Percentiles rank a stretch among this genome's conserved stretches.
Conservation (phyloP, 2,329 filamentous ascomycete species). For the Aspergillus eucalypticola region DNA sequence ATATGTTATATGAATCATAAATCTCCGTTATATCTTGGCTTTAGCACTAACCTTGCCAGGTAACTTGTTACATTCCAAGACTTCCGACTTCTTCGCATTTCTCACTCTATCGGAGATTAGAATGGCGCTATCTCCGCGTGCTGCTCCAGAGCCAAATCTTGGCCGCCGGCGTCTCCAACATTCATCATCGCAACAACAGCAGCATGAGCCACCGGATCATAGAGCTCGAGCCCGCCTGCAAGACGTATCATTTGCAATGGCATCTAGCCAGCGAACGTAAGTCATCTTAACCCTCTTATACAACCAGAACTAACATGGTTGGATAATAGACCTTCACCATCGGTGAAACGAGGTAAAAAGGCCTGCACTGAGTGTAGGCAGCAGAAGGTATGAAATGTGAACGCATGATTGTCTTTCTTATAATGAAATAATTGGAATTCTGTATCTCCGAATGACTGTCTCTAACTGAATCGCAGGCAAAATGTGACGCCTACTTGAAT, state of each 20-base stretch:
- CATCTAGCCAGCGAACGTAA: neutral
- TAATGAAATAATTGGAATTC: neutral
- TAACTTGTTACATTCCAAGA: neutral
- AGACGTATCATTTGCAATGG: neutral
- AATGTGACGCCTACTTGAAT: slow-evolving; percentile 43
- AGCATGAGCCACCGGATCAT: neutral
- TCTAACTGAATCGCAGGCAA: slow-evolving; percentile 25
- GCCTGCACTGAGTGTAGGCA: slow-evolving; percentile 48
- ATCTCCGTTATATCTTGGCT: neutral
- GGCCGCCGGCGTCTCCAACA: neutral
- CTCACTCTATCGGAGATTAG: slow-evolving; percentile 6
- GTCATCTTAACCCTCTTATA: neutral
- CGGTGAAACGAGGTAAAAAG: slow-evolving; percentile 36
- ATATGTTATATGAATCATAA: neutral
- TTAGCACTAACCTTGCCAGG: neutral
- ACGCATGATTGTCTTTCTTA: neutral
- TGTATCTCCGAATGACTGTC: neutral
- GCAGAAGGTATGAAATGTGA: slow-evolving; percentile 37
- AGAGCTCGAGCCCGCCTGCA: neutral
- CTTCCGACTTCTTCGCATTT: neutral
- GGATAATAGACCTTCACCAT: slow-evolving; percentile 19
- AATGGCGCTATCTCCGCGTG: slow-evolving; percentile 5
- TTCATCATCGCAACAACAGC: neutral
- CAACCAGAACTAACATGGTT: neutral
- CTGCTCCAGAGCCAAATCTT: neutral